Conservation (phyloP, 768 basidiomycete species). For the Chalciporus pseudorubinellus region DNA sequence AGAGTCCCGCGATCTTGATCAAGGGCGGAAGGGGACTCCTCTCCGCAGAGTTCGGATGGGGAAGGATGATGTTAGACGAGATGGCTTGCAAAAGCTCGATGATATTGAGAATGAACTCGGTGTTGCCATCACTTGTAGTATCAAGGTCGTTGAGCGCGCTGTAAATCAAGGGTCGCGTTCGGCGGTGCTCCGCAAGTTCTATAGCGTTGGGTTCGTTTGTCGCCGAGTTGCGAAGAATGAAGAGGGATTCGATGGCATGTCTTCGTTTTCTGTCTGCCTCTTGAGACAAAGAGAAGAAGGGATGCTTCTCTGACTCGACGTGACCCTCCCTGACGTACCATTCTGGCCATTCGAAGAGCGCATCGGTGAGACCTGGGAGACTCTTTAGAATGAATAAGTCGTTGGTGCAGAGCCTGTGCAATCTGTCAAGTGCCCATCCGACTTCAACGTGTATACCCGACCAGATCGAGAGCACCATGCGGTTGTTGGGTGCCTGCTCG, state of each 20-base stretch:
- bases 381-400: conserved; percentile 71
- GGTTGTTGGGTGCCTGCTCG: conserved; percentile 73
- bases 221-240: conserved; percentile 85
- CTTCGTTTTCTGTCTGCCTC: conserved; percentile 54
- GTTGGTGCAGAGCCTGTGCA: conserved; percentile 76
- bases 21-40: conserved; percentile 58
- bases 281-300: conserved; percentile 56
- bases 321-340: conserved; percentile 72
- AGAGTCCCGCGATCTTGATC: conserved; percentile 50
- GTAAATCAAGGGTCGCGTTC: conserved; percentile 64
- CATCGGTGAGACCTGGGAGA: conserved; percentile 79
- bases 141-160: conserved; percentile 63
- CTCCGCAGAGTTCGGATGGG: conserved; percentile 33
- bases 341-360: conserved; percentile 85
- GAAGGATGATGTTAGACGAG: conserved; percentile 42
- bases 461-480: conserved; percentile 86
- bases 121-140: conserved; percentile 59
- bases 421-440: conserved; percentile 85
- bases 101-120: conserved; percentile 69
- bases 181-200: conserved; percentile 56
- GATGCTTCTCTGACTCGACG: conserved; percentile 39
- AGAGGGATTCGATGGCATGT: conserved; percentile 82
- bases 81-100: conserved; percentile 72
- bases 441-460: conserved; percentile 83
- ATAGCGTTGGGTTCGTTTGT: conserved; percentile 63